Evolutionary conservation across 305 asterid species (phyloP), one percentile per base, ranked within the genome.

Genomic region (Rubia tinctorum): DNA sequence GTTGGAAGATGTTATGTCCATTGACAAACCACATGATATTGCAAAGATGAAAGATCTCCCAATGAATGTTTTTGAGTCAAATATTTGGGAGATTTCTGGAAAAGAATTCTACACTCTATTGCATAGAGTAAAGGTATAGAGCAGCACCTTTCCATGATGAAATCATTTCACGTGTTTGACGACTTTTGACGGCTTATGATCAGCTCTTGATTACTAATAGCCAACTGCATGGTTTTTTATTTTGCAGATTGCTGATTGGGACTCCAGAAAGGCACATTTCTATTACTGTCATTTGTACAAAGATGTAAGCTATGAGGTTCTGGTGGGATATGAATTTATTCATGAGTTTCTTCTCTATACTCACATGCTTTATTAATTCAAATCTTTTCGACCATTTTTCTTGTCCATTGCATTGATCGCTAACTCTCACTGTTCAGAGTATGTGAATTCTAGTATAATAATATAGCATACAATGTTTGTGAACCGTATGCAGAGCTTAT

Each of bases 21-120:
- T 51, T 15, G 58, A 51, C 58, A 17, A 14, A 22, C 8, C 58
- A 51, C 15, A 51, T 51, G 58, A 17, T 51, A 17, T 51, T 91
- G 63, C 18, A 8, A 22, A 58, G 9, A 58, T 58, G 63, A 58
- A 58, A 20, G 63, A 58, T 58, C 30, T 58, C 30, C 63, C 63
- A n/a, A 58, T 58, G 30, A 27, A 58, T 58, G 30, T 8, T 22
- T 58, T n/a, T 58, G 63, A 58, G 63, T 58, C 63, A 58, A 58
- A 58, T 58, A 58, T 58, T 58, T 58, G 63, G 63, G 63, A 58
- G 63, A 58, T 22, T 0, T 58, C 4, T 20, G 63, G 30, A 9
- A 58, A 58, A 20, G 63, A 58, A 58, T 58, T 58, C 4, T 8
- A 30, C 7, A 9, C 25, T 20, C 34, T 30, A 30, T 8, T 22